Conservation (phyloP, 2,329 filamentous ascomycete species). For the Ophiostoma piceae region DNA sequence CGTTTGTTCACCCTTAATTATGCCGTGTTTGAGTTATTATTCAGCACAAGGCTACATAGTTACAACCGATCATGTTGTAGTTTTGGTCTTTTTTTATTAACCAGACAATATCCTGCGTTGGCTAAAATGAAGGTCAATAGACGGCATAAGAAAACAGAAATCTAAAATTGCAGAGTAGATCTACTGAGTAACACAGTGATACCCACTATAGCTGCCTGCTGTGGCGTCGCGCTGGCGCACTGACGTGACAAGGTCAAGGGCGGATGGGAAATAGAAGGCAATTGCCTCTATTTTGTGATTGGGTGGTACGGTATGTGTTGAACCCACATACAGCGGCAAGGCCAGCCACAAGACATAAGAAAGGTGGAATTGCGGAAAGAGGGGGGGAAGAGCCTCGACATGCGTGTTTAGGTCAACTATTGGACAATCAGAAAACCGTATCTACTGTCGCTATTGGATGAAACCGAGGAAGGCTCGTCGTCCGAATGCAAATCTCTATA, state of each 20-base stretch:
- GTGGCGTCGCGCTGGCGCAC: not conserved
- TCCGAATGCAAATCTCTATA: not conserved
- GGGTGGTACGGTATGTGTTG: not conserved
- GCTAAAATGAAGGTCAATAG: too few species aligned
- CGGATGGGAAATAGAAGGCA: not conserved
- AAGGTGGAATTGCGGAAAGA: not conserved
- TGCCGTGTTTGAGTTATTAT: too few species aligned
- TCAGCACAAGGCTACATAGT: too few species aligned
- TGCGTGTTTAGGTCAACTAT: not conserved
- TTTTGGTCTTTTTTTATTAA: too few species aligned
- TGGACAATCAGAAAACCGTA: conserved; percentile 1
- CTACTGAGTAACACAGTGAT: not conserved
- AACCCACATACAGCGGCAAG: not conserved
- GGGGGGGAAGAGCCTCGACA: not conserved
- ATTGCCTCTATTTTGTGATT: not conserved
- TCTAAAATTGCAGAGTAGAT: not conserved
- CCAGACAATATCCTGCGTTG: too few species aligned
- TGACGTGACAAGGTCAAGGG: not conserved
- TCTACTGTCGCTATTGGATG: conserved; percentile 14
- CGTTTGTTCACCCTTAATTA: too few species aligned
- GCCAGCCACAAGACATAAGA: not conserved
- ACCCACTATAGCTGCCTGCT: not conserved
- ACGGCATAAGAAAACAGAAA: not conserved
- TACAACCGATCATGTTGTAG: too few species aligned
- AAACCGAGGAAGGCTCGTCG: conserved; percentile 14